These are phyloP conservation scores for Metarhizium rileyi DNA, from an alignment of 2,329 filamentous ascomycete species.

Conservation along the genomic window DNA sequence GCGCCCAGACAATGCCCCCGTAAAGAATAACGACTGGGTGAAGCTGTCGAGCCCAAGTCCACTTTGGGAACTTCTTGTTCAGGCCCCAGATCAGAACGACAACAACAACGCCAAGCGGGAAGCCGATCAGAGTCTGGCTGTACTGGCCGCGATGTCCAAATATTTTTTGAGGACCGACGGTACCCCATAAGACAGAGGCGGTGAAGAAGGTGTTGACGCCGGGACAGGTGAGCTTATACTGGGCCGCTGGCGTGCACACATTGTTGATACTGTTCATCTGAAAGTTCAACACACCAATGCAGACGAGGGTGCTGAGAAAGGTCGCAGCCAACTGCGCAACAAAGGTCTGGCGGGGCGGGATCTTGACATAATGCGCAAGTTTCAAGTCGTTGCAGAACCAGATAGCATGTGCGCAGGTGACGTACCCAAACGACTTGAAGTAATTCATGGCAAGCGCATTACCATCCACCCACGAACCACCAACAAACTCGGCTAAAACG, in stretches of 20 bases:
- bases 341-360: conserved; percentile 51
- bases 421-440: conserved; percentile 43
- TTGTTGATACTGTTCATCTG: conserved; percentile 38
- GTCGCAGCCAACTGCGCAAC: conserved; percentile 49
- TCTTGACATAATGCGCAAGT: conserved; percentile 48
- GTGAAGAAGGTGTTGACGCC: conserved; percentile 47
- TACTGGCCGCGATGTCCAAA: conserved; percentile 40
- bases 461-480: conserved; percentile 39
- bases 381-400: conserved; percentile 40
- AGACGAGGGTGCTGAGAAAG: conserved; percentile 41
- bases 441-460: conserved; percentile 44
- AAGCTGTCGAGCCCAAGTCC: conserved; percentile 32
- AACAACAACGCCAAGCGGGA: conserved; percentile 37
- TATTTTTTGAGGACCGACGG: conserved; percentile 39
- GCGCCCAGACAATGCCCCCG: conserved; percentile 35
- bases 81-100: conserved; percentile 32
- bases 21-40: conserved; percentile 39
- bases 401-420: conserved; percentile 41
- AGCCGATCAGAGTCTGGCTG: conserved; percentile 36
- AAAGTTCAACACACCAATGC: conserved; percentile 38
- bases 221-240: conserved; percentile 41
- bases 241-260: conserved; percentile 38
- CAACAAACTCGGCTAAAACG: conserved; percentile 44
- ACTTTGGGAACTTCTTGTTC: conserved; percentile 31
- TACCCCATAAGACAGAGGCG: conserved; percentile 45